These are phyloP conservation scores for Globisporangium sylvaticum DNA, from an alignment of 352 stramenopile species.

Conservation along the genomic window DNA sequence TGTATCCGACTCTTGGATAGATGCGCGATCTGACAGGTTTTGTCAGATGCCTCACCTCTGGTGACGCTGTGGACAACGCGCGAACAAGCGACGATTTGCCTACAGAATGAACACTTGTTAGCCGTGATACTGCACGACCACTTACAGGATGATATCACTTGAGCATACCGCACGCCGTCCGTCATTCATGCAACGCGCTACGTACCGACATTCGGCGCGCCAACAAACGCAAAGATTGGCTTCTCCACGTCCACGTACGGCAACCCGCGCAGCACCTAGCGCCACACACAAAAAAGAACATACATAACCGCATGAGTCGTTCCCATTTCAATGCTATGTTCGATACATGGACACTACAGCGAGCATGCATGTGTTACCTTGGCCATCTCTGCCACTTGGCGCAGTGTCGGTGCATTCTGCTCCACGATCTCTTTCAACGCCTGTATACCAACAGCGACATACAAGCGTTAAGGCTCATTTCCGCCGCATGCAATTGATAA, in stretches of 20 bases:
- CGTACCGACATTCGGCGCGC: slow-evolving; percentile 79
- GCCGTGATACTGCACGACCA: not conserved
- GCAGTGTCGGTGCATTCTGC: slow-evolving; percentile 32
- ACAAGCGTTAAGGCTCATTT: not conserved
- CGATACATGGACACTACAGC: not conserved
- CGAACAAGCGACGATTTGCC: slow-evolving; percentile 83
- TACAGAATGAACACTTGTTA: not conserved
- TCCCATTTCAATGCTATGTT: too few species aligned
- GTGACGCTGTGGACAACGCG: slow-evolving; percentile 75
- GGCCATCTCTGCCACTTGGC: slow-evolving; percentile 51
- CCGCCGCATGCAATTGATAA: not conserved
- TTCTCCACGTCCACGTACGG: slow-evolving; percentile 77
- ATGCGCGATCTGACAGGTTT: not conserved
- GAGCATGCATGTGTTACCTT: slow-evolving; percentile 33
- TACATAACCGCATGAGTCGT: too few species aligned
- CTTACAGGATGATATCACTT: not conserved
- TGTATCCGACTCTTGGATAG: not conserved
- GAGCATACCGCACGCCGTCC: not conserved
- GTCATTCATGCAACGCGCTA: not conserved
- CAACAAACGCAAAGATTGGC: slow-evolving; percentile 83
- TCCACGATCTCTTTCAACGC: slow-evolving; percentile 48
- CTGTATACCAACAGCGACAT: slow-evolving; percentile 18
- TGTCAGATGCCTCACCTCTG: slow-evolving; percentile 38
- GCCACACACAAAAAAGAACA: too few species aligned
- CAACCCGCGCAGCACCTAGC: slow-evolving; percentile 62